phyloP scores from a whole-genome alignment of 768 basidiomycete species.

The Mycena galericulata region DNA sequence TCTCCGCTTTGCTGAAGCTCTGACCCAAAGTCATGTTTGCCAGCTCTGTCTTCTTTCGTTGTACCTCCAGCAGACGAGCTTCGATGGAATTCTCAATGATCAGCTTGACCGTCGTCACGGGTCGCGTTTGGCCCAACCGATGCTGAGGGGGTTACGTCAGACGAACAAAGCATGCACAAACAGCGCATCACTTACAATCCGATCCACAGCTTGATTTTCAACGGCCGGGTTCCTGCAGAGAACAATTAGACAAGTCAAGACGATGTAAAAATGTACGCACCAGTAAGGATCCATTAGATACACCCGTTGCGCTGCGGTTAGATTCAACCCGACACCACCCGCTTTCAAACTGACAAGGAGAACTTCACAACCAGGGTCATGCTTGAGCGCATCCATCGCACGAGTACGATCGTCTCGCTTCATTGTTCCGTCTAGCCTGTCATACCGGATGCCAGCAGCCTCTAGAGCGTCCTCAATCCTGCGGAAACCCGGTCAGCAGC shows the following conservation, averaged over 20 bases:
- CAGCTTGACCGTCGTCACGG: constrained; percentile 91
- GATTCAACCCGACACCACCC: constrained; percentile 96
- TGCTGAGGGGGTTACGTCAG: constrained; percentile 64
- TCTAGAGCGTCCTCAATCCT: constrained; percentile 93
- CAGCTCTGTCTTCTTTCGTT: constrained; percentile 93
- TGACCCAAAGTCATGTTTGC: constrained; percentile 95
- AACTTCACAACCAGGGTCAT: constrained; percentile 92
- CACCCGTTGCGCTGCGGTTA: constrained; percentile 93
- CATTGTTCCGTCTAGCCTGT: constrained; percentile 97
- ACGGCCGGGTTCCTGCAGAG: constrained; percentile 90
- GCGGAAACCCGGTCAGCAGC: constrained; percentile 28
- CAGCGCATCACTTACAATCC: constrained; percentile 74
- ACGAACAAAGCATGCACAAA: constrained; percentile 6
- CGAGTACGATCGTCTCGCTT: constrained; percentile 92
- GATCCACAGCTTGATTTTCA: constrained; percentile 98
- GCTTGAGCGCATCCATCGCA: constrained; percentile 93
- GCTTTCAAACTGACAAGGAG: constrained; percentile 96
- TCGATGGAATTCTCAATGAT: constrained; percentile 97
- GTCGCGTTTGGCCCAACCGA: constrained; percentile 93
- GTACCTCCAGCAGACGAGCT: constrained; percentile 90
- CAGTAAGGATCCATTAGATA: constrained; percentile 99
- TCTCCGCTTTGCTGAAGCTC: constrained; percentile 87
- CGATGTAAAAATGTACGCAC: constrained; percentile 51
- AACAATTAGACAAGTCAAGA: constrained; percentile 19
- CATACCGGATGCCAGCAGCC: constrained; percentile 84